Evolutionary conservation across 768 basidiomycete species (phyloP), one percentile per base, ranked within the genome.

Genomic region (Amanita inopinata): DNA sequence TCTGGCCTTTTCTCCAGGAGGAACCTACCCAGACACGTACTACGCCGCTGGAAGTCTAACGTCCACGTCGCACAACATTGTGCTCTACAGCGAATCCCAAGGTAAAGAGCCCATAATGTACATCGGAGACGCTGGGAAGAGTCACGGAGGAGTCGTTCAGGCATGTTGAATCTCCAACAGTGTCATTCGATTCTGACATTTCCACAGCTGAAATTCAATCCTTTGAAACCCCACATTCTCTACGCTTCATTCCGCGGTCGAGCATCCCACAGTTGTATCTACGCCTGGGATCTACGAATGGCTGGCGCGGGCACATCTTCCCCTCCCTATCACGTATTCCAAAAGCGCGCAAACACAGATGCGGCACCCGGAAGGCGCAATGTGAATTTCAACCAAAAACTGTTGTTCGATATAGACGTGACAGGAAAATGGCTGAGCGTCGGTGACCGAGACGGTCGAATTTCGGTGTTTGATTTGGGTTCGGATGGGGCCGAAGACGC

Each of bases 31-130:
- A 0, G 78, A 78, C 30, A 62, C 54, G 5, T 60, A 81, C 10
- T 92, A 78, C 49, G 91, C 90, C 0, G 90, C 87, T 5, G 91
- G 90, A 0, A 83, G 76, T 4, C 74, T 89, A 22, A 65, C 70
- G 2, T 68, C 76, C 0, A 65, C 69, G 7, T 53, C 67, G 0
- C 62, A 65, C 3, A 84, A 84, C 38, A 73, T 88, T 8, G 77
- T 75, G 0, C 52, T 90, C 33, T 85, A 80, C 61, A 70, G 67
- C 6, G 85, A 88, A 53, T 63, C 67, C 0, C 71, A 70, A 2
- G 66, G 69, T 0, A 67, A 66, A 6, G 63, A 62, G 7, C 73
- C 83, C 0, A 57, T 83, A 2, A 69, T 74, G 57, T 83, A 78
- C 47, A 44, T 44, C 11, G 43, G 43, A 14, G 28, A n/a, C 25